A percentile compares a stretch with the other conserved stretches of the same genome.
These are phyloP conservation scores for Pichia cactophila DNA, from an alignment of 1,139 yeast genomes.

Conservation along the genomic window DNA sequence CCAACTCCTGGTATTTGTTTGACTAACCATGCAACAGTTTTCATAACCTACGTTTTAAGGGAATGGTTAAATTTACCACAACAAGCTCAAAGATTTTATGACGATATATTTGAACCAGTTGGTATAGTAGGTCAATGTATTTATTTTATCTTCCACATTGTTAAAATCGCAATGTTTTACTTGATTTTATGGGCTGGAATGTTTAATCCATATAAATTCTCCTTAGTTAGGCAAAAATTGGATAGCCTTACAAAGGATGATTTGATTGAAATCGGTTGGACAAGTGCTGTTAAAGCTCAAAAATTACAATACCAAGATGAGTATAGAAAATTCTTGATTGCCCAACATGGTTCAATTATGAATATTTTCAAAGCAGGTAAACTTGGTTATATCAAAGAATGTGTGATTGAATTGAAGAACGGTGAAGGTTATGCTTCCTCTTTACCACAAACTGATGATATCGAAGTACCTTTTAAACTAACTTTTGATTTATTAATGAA, in stretches of 20 bases:
- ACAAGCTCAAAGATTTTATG: constrained; percentile 40
- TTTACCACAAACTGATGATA: constrained; percentile 9
- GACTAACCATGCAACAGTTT: constrained; percentile 52
- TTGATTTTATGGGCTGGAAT: constrained; percentile 58
- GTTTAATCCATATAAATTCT: constrained; percentile 54
- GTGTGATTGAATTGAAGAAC: constrained; percentile 51
- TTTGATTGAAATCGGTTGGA: constrained; percentile 77
- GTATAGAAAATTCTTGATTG: constrained; percentile 58
- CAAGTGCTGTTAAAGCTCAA: constrained; percentile 73
- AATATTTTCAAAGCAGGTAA: constrained; percentile 72
- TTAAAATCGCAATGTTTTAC: constrained; percentile 55
- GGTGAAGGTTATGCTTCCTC: constrained; percentile 79
- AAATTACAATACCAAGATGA: constrained; percentile 64
- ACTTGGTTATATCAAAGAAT: constrained; percentile 45
- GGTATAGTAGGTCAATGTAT: constrained; percentile 49
- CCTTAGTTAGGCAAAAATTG: constrained; percentile 29
- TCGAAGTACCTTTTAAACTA: constrained; percentile 33
- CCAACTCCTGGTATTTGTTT: constrained; percentile 91
- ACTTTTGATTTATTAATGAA: constrained; percentile 39
- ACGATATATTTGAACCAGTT: constrained; percentile 34
- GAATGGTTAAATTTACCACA: constrained; percentile 30
- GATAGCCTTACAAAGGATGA: constrained; percentile 38
- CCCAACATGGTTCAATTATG: constrained; percentile 69
- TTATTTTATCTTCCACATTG: constrained; percentile 63
- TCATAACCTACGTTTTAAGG: constrained; percentile 31